Base-by-base conservation (phyloP, 2,329 filamentous ascomycete species). In the Emmonsia crescens region DNA sequence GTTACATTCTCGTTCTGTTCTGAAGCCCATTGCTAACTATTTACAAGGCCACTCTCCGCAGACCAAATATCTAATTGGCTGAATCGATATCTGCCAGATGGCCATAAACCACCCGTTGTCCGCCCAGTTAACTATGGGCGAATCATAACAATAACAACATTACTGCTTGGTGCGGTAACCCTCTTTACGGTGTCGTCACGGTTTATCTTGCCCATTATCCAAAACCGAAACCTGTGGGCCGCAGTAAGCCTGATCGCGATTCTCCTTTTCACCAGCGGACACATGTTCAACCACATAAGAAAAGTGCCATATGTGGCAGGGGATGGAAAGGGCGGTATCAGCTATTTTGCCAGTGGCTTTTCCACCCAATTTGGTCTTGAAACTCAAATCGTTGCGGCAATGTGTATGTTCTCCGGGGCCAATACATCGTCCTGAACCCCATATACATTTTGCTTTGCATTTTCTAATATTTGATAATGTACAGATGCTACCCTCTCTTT, bases 261-360 rank as follows among this genome's bases (percentile, higher is more conserved):
- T 65, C 83, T 99, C 49, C 81, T 96, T 62, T 99, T 97, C 78
- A 96, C 89, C 55, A 94, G 89, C 69, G 95, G 94, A 46, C 92
- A 97, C 77, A 99, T 99, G 95, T 99, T 95, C 83, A 99, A 97
- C 76, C 92, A 96, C 72, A 99, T 99, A 72, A 85, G 95, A 68
- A 93, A 94, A 74, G 90, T 95, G 2, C 94, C 94, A 2, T 99
- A 99, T 69, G 91, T 97, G 38, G 82, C 86, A 49, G 89, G 88
- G 49, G 86, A 97, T 72, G 90, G 91, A 44, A 85, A 83, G 60
- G 94, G 94, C 21, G 91, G 91, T 5, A 84, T 99, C 64, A 89
- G 78, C 71, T 97, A 97, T 75, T 94, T 99, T 75, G 90, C 93
- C 3, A 82, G 83, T 46, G 93, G 94, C 0, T 99, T 99, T 77